Conservation (phyloP, 805 yeast genomes). For the Peterozyma toletana region DNA sequence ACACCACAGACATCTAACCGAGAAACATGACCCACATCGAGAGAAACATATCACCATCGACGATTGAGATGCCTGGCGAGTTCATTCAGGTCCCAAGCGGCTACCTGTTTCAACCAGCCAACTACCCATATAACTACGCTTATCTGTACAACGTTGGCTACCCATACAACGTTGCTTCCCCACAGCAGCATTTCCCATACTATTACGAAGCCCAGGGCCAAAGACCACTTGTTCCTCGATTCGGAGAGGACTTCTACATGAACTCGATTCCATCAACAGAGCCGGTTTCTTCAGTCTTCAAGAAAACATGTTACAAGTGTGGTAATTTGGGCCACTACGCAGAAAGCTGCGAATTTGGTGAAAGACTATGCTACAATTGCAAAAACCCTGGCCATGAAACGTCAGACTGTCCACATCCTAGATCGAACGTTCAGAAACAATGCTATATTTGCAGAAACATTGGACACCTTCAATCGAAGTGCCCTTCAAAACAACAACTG, state of each 20-base stretch:
- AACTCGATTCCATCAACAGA: background rate
- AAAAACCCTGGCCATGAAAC: constrained; percentile 22
- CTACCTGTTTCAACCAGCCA: too few species aligned
- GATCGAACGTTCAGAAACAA: constrained; percentile 15
- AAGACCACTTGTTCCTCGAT: too few species aligned
- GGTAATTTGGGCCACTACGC: constrained; percentile 24
- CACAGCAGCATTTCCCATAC: background rate
- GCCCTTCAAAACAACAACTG: constrained; percentile 11
- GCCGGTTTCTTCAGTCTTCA: constrained; percentile 16
- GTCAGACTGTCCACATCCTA: constrained; percentile 16
- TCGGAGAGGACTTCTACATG: too few species aligned
- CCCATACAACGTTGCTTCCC: background rate
- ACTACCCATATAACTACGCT: background rate
- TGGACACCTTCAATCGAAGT: constrained; percentile 22
- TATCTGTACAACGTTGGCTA: background rate
- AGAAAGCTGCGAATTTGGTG: constrained; percentile 16
- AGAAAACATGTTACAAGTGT: constrained; percentile 21
- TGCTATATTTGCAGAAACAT: constrained; percentile 20
- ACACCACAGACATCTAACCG: background rate
- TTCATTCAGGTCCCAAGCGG: too few species aligned
- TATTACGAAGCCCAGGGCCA: background rate
- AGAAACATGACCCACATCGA: background rate
- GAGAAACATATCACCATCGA: background rate
- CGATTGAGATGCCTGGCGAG: too few species aligned
- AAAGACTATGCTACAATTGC: constrained; percentile 23